phyloP scores from a whole-genome alignment of 2,329 filamentous ascomycete genomes.

The Penicillium sp. region DNA sequence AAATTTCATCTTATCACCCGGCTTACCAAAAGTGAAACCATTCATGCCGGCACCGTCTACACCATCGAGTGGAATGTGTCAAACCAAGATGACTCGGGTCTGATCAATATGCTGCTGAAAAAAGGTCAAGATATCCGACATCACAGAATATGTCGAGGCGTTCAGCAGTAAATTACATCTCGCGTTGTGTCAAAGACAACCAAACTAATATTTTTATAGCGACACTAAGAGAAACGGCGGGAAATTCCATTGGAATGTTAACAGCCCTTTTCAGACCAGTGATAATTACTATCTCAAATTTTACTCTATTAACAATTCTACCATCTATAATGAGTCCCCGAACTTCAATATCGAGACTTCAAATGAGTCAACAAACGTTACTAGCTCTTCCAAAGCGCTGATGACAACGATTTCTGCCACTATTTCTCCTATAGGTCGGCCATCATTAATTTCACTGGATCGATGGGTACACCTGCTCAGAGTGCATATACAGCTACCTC shows the following conservation, averaged over 20 bases:
- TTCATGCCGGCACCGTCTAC: not conserved
- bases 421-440: too few relatives aligned
- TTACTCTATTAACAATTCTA: not conserved
- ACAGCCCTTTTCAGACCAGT: not conserved
- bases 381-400: too few relatives aligned
- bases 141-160: too few relatives aligned
- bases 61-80: not conserved
- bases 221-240: not conserved
- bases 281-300: not conserved
- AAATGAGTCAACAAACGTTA: too few relatives aligned
- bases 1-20: not conserved
- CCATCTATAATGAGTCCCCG: not conserved
- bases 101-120: too few relatives aligned
- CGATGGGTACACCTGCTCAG: too few relatives aligned
- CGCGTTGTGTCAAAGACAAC: not conserved
- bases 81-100: too few relatives aligned
- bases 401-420: too few relatives aligned
- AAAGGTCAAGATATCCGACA: too few relatives aligned
- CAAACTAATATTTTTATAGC: not conserved
- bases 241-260: not conserved
- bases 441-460: too few relatives aligned
- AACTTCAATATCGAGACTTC: not conserved
- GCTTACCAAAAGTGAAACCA: not conserved
- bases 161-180: too few relatives aligned
- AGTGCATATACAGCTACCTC: too few relatives aligned